Percentiles rank a stretch among this genome's conserved stretches.
These are phyloP conservation scores for Phytopythium vexans DNA, from an alignment of 352 stramenopile genomes.

Conservation along the genomic window DNA sequence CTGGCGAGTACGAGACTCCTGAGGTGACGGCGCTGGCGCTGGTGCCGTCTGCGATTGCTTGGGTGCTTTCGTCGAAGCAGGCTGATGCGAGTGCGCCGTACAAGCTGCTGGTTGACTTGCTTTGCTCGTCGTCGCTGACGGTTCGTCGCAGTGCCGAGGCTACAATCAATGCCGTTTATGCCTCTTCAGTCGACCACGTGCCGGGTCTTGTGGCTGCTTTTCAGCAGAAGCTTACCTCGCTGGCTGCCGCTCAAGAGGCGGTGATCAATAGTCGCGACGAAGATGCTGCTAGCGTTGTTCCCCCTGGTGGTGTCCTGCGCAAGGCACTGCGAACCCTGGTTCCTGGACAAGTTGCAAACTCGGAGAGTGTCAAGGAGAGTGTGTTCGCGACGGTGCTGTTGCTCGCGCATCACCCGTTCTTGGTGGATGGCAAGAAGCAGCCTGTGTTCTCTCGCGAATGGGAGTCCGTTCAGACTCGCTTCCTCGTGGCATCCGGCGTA, in stretches of 20 bases:
- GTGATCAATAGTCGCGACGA: slow-evolving; percentile 19
- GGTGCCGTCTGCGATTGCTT: slow-evolving; percentile 50
- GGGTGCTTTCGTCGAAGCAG: slow-evolving; percentile 70
- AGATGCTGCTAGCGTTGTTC: slow-evolving; percentile 22
- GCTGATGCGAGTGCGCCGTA: slow-evolving; percentile 43
- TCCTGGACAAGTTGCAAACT: slow-evolving; percentile 27
- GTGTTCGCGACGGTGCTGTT: slow-evolving; percentile 57
- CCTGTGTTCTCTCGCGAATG: slow-evolving; percentile 61
- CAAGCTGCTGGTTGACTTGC: slow-evolving; percentile 53
- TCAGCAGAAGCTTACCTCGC: slow-evolving; percentile 46
- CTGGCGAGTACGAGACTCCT: slow-evolving; percentile 33
- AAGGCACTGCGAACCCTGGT: slow-evolving; percentile 57
- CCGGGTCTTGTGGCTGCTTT: slow-evolving; percentile 47
- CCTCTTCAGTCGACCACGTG: slow-evolving; percentile 58
- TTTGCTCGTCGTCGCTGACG: slow-evolving; percentile 43
- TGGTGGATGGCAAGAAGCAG: slow-evolving; percentile 57
- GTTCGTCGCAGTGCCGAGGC: slow-evolving; percentile 49
- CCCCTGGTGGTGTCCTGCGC: slow-evolving; percentile 54
- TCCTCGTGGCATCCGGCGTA: slow-evolving; percentile 27
- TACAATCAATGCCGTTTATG: slow-evolving; percentile 45
- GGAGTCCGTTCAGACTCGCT: slow-evolving; percentile 56
- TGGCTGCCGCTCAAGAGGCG: slow-evolving; percentile 37
- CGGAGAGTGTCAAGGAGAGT: slow-evolving; percentile 26
- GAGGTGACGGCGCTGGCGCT: slow-evolving; percentile 59
- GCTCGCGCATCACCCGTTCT: slow-evolving; percentile 68